Evolutionary conservation across 345 rosid species (phyloP).

Genomic region (Euphorbia peplus): DNA sequence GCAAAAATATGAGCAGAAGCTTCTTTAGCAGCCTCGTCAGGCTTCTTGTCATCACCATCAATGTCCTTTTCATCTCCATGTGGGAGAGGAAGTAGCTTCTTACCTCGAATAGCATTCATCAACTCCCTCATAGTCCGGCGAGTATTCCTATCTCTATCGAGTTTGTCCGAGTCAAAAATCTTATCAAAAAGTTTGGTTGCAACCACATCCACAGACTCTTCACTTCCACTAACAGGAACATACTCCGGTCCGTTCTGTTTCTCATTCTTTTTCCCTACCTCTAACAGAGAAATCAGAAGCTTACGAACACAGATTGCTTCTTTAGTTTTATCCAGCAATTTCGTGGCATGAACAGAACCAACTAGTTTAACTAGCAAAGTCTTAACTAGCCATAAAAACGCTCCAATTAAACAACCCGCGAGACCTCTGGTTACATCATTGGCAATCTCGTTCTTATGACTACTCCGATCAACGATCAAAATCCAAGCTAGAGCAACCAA

Average conservation of each 20-base stretch:
- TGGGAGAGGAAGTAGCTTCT: conserved; percentile 36
- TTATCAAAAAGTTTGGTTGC: background rate
- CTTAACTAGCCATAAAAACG: conserved; percentile 51
- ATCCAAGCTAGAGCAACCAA: conserved; percentile 10
- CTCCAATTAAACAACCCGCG: conserved; percentile 38
- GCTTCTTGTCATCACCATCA: conserved; percentile 31
- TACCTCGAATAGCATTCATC: conserved; percentile 44
- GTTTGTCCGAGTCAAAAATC: background rate
- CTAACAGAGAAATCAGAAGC: conserved; percentile 34
- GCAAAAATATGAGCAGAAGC: conserved; percentile 52
- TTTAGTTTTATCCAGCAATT: conserved; percentile 57
- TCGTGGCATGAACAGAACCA: conserved; percentile 42
- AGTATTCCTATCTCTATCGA: conserved; percentile 35
- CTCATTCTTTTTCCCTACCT: conserved; percentile 22
- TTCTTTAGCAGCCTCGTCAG: conserved; percentile 53
- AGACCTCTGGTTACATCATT: conserved; percentile 40
- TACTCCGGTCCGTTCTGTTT: too few species aligned
- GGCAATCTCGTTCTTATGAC: conserved; percentile 24
- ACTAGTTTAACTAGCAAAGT: conserved; percentile 44
- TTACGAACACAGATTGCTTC: conserved; percentile 56
- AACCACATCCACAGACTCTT: background rate
- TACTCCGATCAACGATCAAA: conserved; percentile 30
- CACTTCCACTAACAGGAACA: background rate
- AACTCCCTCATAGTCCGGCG: conserved; percentile 66
- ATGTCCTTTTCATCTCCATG: conserved; percentile 30